phyloP scores from a whole-genome alignment of 257 asterid species.

The Fraxinus anomala region DNA sequence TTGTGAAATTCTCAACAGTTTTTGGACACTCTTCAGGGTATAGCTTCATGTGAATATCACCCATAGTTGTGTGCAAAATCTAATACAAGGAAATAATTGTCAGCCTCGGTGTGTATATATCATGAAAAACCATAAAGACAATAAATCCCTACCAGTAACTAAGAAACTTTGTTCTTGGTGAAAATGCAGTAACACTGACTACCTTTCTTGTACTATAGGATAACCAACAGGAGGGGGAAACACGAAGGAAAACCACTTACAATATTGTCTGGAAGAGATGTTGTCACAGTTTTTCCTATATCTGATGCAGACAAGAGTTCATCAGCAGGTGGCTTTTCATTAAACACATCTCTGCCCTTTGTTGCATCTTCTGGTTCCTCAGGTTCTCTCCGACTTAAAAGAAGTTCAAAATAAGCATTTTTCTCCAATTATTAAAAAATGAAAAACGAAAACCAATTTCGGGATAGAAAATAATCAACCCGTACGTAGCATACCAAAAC shows the following conservation, averaged over 20 bases:
- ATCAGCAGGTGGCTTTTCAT: constrained; percentile 96
- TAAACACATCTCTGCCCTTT: constrained; percentile 96
- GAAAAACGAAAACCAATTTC: constrained; percentile 2
- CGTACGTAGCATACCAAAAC: not conserved
- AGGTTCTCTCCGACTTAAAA: constrained; percentile 86
- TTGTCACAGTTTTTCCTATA: constrained; percentile 77
- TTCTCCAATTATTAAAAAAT: constrained; percentile 2
- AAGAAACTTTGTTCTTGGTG: constrained; percentile 1
- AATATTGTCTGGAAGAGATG: constrained; percentile 96
- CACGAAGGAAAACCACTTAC: constrained; percentile 43
- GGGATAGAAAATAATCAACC: not conserved
- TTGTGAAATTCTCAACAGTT: constrained; percentile 96
- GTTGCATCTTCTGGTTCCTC: constrained; percentile 99
- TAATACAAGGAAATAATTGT: constrained; percentile 33
- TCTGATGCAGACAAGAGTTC: constrained; percentile 95
- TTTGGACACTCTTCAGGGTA: constrained; percentile 99
- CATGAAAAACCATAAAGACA: constrained; percentile 7
- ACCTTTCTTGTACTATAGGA: not conserved
- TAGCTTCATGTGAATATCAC: constrained; percentile 90
- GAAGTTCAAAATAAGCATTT: constrained; percentile 25
- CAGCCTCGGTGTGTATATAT: constrained; percentile 1
- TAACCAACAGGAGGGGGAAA: constrained; percentile 15
- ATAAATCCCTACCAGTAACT: not conserved
- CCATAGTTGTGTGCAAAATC: constrained; percentile 96
- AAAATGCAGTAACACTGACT: constrained; percentile 10